Conservation (phyloP, 768 basidiomycete genomes). For the Ramaria rubella region DNA sequence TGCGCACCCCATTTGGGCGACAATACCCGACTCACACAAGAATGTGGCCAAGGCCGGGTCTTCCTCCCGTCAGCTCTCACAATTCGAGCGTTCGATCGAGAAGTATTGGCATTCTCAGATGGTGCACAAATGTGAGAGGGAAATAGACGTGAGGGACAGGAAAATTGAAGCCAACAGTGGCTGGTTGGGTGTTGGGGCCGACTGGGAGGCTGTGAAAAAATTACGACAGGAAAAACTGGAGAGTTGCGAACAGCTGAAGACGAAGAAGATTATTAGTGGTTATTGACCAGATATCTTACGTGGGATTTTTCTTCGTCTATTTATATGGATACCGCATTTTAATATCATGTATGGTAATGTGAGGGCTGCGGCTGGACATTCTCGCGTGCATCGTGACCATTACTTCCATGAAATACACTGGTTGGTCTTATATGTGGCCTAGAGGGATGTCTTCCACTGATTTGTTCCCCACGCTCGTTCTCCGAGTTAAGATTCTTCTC, state of each 20-base stretch:
- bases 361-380: too few species aligned
- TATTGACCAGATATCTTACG: neutral
- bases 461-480: too few species aligned
- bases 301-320: neutral
- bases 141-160: constrained; percentile 59
- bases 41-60: constrained; percentile 14
- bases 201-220: constrained; percentile 80
- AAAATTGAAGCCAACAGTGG: constrained; percentile 73
- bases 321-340: too few species aligned
- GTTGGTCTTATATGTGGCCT: too few species aligned
- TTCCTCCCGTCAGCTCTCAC: constrained; percentile 30
- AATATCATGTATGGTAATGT: too few species aligned
- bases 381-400: too few species aligned
- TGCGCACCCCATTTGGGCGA: constrained; percentile 67
- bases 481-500: too few species aligned
- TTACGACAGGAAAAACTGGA: constrained; percentile 66
- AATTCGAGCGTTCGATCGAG: constrained; percentile 78
- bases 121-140: constrained; percentile 65
- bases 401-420: too few species aligned
- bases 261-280: constrained; percentile 12
- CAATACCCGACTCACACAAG: constrained; percentile 51
- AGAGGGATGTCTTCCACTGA: too few species aligned
- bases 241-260: constrained; percentile 72
- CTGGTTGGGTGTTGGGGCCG: constrained; percentile 85
- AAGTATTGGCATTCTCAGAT: constrained; percentile 63